A percentile compares a stretch with the other conserved stretches of the same genome.
These are phyloP conservation scores for Blumeria graminis DNA, from an alignment of 2,329 filamentous ascomycete species.

Conservation along the genomic window DNA sequence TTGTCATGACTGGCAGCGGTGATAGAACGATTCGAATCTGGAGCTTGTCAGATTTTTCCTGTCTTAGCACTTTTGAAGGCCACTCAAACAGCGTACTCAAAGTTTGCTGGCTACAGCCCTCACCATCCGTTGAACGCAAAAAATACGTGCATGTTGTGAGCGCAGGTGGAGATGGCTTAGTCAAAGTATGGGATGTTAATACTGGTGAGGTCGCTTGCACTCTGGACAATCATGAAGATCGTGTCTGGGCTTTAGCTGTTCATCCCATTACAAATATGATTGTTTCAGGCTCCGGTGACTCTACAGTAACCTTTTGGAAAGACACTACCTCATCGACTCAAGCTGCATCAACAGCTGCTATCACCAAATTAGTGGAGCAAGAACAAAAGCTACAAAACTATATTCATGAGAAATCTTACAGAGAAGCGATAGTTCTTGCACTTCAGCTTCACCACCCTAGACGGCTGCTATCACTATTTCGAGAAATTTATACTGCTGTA, in stretches of 20 bases:
- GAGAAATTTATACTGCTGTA: slow-evolving; percentile 40
- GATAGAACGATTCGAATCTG: slow-evolving; percentile 94
- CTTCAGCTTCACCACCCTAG: slow-evolving; percentile 87
- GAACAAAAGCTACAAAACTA: slow-evolving; percentile 89
- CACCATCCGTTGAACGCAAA: slow-evolving; percentile 25
- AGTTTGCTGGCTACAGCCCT: slow-evolving; percentile 56
- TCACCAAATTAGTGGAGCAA: slow-evolving; percentile 65
- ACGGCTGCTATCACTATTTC: slow-evolving; percentile 64
- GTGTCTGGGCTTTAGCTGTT: slow-evolving; percentile 73
- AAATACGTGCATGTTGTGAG: slow-evolving; percentile 52
- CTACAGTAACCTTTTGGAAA: slow-evolving; percentile 83
- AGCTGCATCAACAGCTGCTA: slow-evolving; percentile 45
- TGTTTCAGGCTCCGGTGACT: slow-evolving; percentile 78
- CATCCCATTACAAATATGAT: slow-evolving; percentile 46
- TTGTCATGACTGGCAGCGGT: slow-evolving; percentile 74
- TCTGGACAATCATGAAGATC: slow-evolving; percentile 87
- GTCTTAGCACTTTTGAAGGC: slow-evolving; percentile 80
- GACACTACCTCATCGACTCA: slow-evolving; percentile 72
- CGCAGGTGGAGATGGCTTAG: slow-evolving; percentile 77
- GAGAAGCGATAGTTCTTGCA: slow-evolving; percentile 77
- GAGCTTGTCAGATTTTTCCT: slow-evolving; percentile 80
- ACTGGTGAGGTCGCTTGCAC: slow-evolving; percentile 70
- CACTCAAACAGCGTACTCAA: slow-evolving; percentile 92
- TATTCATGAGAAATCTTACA: slow-evolving; percentile 67
- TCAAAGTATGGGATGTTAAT: slow-evolving; percentile 87